Evolutionary conservation across 148 eudicot species (phyloP), one percentile per base, ranked within the genome.

Genomic region (Nepenthes gracilis): DNA sequence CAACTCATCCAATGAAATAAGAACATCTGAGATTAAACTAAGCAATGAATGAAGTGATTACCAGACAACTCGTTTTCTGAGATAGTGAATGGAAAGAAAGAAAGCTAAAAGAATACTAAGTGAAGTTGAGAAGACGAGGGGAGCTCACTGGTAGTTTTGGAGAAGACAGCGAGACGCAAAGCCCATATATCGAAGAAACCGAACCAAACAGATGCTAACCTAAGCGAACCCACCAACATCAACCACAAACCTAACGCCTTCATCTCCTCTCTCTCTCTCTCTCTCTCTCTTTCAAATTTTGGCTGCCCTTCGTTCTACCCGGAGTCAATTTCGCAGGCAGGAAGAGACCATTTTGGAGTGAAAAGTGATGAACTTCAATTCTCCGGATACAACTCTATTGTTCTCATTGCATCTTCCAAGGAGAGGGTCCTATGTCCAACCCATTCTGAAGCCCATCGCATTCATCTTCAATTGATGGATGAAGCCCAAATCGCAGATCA

Each of bases 171-270:
- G 54, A 83, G 77, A 34, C 87, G 95, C 65, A 93, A 95, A 63
- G 96, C 96, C 99, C 99, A 88, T 11, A 86, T 93, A 57, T 93
- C 79, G 74, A 88, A 77, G 85, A 86, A 93, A 36, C 99, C 99
- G 61, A 93, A 89, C 99, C 95, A 93, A 32, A 93, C 98, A 0
- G 98, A 93, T 5, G 89, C 91, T 52, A 88, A 72, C 35, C 99
- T 80, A 12, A 93, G 81, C 6, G 74, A 72, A 34, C 99, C 99
- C 45, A 89, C 85, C 63, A 86, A 9, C 74, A 92, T 84, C 59
- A 92, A 66, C 98, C 98, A 92, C 85, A 83, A 85, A 55, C 95
- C 84, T n/a, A 93, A 70, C 37, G 77, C 58, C 77, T 82, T 68
- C 98, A 88, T 93, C 77, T 68, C 98, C 86, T 93, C 77, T 40